Evolutionary conservation across 1,139 yeast species (phyloP).

Genomic region (Debaryomyces nepalensis): DNA sequence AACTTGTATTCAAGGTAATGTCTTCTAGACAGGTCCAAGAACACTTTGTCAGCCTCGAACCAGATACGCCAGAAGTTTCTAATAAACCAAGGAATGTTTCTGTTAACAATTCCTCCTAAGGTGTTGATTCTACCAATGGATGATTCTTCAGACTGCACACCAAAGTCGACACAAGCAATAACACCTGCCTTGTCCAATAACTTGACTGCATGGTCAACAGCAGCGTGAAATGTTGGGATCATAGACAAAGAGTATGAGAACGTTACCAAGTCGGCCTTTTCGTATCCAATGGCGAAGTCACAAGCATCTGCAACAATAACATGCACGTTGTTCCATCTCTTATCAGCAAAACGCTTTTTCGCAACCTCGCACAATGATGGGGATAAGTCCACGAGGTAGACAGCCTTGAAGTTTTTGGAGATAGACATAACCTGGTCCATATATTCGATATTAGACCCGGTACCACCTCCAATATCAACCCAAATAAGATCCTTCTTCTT

Average conservation of each 20-base stretch:
- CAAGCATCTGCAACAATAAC: slow-evolving; percentile 79
- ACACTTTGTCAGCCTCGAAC: slow-evolving; percentile 86
- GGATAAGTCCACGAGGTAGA: slow-evolving; percentile 75
- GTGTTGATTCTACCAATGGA: slow-evolving; percentile 74
- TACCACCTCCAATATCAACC: slow-evolving; percentile 88
- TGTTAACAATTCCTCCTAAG: slow-evolving; percentile 69
- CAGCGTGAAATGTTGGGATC: slow-evolving; percentile 83
- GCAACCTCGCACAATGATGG: slow-evolving; percentile 80
- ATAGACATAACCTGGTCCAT: slow-evolving; percentile 64
- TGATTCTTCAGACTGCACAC: slow-evolving; percentile 70
- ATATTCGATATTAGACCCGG: slow-evolving; percentile 79
- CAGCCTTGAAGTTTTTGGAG: slow-evolving; percentile 58
- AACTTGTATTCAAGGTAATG: slow-evolving; percentile 80
- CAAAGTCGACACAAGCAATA: slow-evolving; percentile 76
- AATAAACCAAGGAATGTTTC: slow-evolving; percentile 77
- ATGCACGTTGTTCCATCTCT: slow-evolving; percentile 66
- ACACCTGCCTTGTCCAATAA: slow-evolving; percentile 62
- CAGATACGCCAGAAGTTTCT: slow-evolving; percentile 86
- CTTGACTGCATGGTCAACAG: slow-evolving; percentile 68
- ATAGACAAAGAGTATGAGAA: slow-evolving; percentile 80
- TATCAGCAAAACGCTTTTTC: slow-evolving; percentile 52
- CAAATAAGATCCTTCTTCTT: slow-evolving; percentile 59
- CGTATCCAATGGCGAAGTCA: slow-evolving; percentile 57
- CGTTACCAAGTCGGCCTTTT: slow-evolving; percentile 63
- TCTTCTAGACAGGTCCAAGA: slow-evolving; percentile 78